Base-by-base conservation (phyloP, 768 basidiomycete genomes). In the Pholiota conissans region DNA sequence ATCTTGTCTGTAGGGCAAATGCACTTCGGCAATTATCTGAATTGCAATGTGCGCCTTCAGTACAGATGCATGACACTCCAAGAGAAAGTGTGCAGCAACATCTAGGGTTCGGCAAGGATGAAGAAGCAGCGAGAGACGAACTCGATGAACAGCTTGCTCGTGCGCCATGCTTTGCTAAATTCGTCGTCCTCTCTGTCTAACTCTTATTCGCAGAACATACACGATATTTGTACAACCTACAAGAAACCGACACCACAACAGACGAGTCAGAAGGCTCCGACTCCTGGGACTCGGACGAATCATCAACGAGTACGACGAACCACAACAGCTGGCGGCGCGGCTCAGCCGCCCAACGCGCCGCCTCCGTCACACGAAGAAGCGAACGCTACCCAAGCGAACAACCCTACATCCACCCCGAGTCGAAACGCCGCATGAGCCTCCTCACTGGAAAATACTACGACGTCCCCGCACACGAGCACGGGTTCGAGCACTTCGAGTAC, bases 11-110 rank as follows among this genome's bases (percentile, higher is more conserved):
- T 30, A 39, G 26, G 50, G 75, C 63, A 29, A 71, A 69, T 46
- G 80, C 79, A 32, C 64, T 80, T 35, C 70, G 78, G 57, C 76
- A 78, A 56, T 58, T 76, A 14, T 70, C 70, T 78, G 84, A 74
- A 61, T 73, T 70, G 69, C 75, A 49, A 73, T 84, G 57, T 68
- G 93, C 91, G 0, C 97, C 97, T 1, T 92, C 92, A 5, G 92
- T 93, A 0, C 86, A 84, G 45, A 83, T 96, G 79, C 93, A 95
- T 22, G 85, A 89, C 49, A 89, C 93, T 1, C 94, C 95, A 0
- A 71, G 80, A 39, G 85, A 91, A 62, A 84, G 84, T 30, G 62
- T 96, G 5, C 82, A 79, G 3, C 72, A 77, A 30, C 86, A 91
- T 61, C 74, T 91, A 4, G 84, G 84, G 0, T 78, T 89, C 56